Conservation (phyloP, 495 filamentous ascomycete species). For the Aspergillus sclerotiicarbonarius region DNA sequence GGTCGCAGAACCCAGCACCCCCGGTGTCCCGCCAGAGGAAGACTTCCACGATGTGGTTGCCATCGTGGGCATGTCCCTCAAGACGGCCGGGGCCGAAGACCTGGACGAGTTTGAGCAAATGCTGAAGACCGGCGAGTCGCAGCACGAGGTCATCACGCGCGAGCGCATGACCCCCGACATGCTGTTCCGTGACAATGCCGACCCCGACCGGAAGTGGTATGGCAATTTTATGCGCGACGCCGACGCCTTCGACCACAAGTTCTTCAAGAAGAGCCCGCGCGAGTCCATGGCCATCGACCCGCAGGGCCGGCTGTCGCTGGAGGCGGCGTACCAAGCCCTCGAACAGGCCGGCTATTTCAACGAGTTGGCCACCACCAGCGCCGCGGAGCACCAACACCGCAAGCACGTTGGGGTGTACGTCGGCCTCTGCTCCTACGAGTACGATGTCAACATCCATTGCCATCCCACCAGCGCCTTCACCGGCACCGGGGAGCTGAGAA, state of each 20-base stretch:
- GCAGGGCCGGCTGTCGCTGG: constrained; percentile 47
- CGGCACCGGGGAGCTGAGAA: constrained; percentile 26
- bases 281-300: constrained; percentile 51
- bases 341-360: constrained; percentile 39
- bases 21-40: background rate
- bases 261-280: constrained; percentile 46
- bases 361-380: background rate
- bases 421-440: constrained; percentile 28
- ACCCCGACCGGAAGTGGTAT: constrained; percentile 35
- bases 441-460: constrained; percentile 34
- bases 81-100: constrained; percentile 43
- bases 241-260: constrained; percentile 49
- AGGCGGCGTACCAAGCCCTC: constrained; percentile 46
- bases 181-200: constrained; percentile 20
- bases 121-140: constrained; percentile 35
- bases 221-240: constrained; percentile 44
- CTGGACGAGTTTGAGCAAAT: constrained; percentile 40
- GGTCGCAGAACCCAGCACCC: too few relatives aligned
- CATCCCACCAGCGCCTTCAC: constrained; percentile 35
- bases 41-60: constrained; percentile 35
- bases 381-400: background rate
- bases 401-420: constrained; percentile 32
- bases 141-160: constrained; percentile 34
- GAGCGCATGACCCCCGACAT: constrained; percentile 29
- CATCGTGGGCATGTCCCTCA: constrained; percentile 47